A percentile compares a stretch with the other conserved stretches of the same genome.
Conservation (phyloP, 1,284 basidiomycete genomes). For the Fistulina hepatica region DNA sequence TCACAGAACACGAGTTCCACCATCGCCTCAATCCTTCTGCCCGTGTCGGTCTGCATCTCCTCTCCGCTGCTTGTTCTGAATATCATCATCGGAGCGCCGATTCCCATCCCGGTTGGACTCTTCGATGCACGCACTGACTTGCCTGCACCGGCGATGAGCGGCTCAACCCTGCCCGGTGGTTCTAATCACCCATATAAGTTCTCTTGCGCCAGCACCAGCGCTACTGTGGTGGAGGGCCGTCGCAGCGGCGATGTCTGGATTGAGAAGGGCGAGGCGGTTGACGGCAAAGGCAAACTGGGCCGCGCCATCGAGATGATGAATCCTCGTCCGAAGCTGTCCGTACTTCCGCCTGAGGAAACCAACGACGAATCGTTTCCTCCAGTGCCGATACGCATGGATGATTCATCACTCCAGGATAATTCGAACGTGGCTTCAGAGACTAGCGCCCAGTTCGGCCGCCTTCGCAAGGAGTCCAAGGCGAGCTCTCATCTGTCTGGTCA, state of each 20-base stretch:
- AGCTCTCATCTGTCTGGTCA: slow-evolving; percentile 41
- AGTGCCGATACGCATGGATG: slow-evolving; percentile 33
- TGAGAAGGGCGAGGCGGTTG: slow-evolving; percentile 52
- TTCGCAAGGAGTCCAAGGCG: slow-evolving; percentile 40
- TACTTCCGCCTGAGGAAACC: slow-evolving; percentile 40
- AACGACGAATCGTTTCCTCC: slow-evolving; percentile 34
- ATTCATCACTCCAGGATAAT: slow-evolving; percentile 30
- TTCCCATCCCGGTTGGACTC: slow-evolving; percentile 53
- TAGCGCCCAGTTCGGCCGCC: slow-evolving; percentile 42
- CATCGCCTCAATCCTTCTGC: slow-evolving; percentile 36
- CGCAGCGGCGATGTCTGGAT: slow-evolving; percentile 65
- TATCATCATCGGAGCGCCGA: slow-evolving; percentile 43
- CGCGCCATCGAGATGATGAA: slow-evolving; percentile 49
- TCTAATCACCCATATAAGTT: slow-evolving; percentile 46
- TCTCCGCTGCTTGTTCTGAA: slow-evolving; percentile 54
- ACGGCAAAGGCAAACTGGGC: slow-evolving; percentile 46
- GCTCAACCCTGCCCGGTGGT: slow-evolving; percentile 15
- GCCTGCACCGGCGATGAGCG: slow-evolving; percentile 21
- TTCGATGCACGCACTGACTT: slow-evolving; percentile 43
- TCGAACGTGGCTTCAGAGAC: slow-evolving; percentile 41
- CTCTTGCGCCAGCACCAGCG: slow-evolving; percentile 41
- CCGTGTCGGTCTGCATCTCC: slow-evolving; percentile 52
- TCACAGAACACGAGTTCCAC: slow-evolving; percentile 30
- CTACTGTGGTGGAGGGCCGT: slow-evolving; percentile 56
- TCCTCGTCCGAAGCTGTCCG: slow-evolving; percentile 52